These are phyloP conservation scores for Beauveria sp. DNA, from an alignment of 2,329 filamentous ascomycete genomes.

Conservation along the genomic window DNA sequence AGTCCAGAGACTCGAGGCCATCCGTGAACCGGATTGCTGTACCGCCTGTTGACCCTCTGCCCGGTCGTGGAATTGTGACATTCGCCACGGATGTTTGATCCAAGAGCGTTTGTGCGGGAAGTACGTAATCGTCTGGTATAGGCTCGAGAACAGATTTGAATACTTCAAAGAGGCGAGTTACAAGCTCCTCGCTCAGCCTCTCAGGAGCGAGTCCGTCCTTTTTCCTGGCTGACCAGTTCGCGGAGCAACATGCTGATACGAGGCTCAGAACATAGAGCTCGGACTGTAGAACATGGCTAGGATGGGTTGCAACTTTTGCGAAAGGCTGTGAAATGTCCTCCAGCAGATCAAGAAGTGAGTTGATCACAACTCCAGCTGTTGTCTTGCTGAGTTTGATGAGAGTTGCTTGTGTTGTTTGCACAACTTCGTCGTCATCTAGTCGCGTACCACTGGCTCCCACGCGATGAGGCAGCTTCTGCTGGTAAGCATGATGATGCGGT, in stretches of 20 bases:
- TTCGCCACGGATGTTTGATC: conserved; percentile 39
- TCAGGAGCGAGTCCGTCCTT: conserved; percentile 5
- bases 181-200: conserved; percentile 41
- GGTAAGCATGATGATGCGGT: neutral
- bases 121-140: conserved; percentile 47
- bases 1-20: conserved; percentile 17
- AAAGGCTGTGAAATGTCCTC: conserved; percentile 52
- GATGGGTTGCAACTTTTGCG: conserved; percentile 42
- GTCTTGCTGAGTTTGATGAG: conserved; percentile 52
- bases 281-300: conserved; percentile 53
- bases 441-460: conserved; percentile 50
- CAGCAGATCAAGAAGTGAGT: conserved; percentile 48
- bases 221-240: conserved; percentile 44
- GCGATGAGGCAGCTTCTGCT: conserved; percentile 50
- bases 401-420: conserved; percentile 52
- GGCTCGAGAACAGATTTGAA: conserved; percentile 52
- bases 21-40: neutral
- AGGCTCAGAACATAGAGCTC: conserved; percentile 58
- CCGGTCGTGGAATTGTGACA: conserved; percentile 25
- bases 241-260: conserved; percentile 56
- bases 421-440: conserved; percentile 53
- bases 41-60: neutral
- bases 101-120: conserved; percentile 50
- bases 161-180: conserved; percentile 46
- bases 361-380: conserved; percentile 46